Evolutionary conservation across 2,329 filamentous ascomycete genomes (phyloP), one percentile per base, ranked within the genome.

Genomic region (Fusarium verrucosum): DNA sequence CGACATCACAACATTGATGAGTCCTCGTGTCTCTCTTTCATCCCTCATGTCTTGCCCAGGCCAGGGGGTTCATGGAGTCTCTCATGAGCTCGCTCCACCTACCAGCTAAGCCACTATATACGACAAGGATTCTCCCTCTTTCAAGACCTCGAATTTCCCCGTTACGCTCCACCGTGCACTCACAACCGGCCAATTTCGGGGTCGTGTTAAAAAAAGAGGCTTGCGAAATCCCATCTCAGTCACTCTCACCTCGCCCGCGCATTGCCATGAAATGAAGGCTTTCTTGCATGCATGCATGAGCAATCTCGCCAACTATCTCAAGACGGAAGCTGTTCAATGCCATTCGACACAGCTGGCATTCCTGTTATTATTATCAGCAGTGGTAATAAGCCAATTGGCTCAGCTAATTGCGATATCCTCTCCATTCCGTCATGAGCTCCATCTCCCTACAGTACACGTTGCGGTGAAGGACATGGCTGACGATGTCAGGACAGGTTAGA

Each of bases 61-160:
- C 62, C 38, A 46, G 43, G 50, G 46, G 49, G 38, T 59, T 59
- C 36, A 47, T 42, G 16, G 16, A 62, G 40, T 30, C 22, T 44
- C 28, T 53, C 60, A 59, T 63, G 65, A 19, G 53, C 36, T 19
- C 23, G 26, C 30, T 38, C 55, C 55, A 58, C 53, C 55, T 53
- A 58, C 53, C 36, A 28, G 41, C 69, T 67, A 68, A 68, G 69
- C 51, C 65, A 58, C 67, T 26, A 50, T 26, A 26, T 58, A 50
- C 69, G 70, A 50, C 69, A 71, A 50, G 69, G 69, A 52, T 68
- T 51, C 58, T 66, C 69, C 65, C 56, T 69, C 63, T 40, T 56
- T 60, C 51, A 32, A 51, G 65, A 53, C 43, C 52, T 60, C 41
- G 8, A 44, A 46, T 35, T 45, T 51, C 63, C 62, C 58, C 55